Evolutionary conservation across 1,284 basidiomycete genomes (phyloP).

Genomic region (Malassezia slooffiae): DNA sequence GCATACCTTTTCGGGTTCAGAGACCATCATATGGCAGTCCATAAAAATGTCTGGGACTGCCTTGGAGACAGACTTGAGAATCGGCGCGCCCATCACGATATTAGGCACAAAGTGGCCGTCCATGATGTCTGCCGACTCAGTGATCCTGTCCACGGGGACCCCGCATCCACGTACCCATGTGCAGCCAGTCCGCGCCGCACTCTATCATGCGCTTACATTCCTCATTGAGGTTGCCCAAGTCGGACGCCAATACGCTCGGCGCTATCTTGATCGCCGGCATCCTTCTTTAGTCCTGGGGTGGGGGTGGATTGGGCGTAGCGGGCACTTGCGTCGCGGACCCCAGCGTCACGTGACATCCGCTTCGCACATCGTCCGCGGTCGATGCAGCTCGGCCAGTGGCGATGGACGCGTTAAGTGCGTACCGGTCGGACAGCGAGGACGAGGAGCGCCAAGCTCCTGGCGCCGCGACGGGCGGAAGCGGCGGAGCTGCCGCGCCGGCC

Average conservation of each 20-base stretch:
- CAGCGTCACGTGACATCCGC: slow-evolving; percentile 1
- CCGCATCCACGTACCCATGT: slow-evolving; percentile 56
- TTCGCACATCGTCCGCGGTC: background rate
- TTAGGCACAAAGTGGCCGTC: slow-evolving; percentile 92
- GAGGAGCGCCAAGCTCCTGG: background rate
- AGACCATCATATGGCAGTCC: slow-evolving; percentile 99
- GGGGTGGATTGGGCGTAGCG: too few relatives aligned
- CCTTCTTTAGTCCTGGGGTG: background rate
- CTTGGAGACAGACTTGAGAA: slow-evolving; percentile 77
- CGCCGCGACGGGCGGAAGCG: background rate
- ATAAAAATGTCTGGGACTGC: slow-evolving; percentile 89
- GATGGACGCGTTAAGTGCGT: slow-evolving; percentile 27
- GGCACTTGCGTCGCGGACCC: too few relatives aligned
- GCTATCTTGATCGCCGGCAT: slow-evolving; percentile 44
- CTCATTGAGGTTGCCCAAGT: slow-evolving; percentile 42
- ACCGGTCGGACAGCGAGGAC: slow-evolving; percentile 23
- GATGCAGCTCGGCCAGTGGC: background rate
- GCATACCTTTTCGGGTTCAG: slow-evolving; percentile 73
- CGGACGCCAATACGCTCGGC: slow-evolving; percentile 43
- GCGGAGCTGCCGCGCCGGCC: background rate
- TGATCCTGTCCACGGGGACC: slow-evolving; percentile 88
- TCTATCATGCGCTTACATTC: slow-evolving; percentile 45
- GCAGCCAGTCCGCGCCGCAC: slow-evolving; percentile 44
- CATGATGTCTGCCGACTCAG: slow-evolving; percentile 55
- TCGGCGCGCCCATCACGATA: slow-evolving; percentile 63